Percentiles rank a stretch among this genome's conserved stretches.
phyloP scores from a whole-genome alignment of 23 red algal genomes.

The Gracilaria gracilis region DNA sequence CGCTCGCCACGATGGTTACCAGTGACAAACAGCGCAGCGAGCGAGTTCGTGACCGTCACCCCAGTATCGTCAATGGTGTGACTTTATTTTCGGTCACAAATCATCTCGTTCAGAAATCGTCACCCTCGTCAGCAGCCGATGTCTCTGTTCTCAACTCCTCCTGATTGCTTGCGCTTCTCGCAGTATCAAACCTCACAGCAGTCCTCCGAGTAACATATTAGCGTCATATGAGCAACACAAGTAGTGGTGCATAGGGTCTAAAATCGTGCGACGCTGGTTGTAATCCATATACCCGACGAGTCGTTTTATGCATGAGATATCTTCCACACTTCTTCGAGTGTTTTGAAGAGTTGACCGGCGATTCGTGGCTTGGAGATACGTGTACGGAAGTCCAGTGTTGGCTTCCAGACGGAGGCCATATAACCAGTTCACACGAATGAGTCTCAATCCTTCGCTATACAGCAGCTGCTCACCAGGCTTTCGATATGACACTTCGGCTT shows the following conservation, averaged over 20 bases:
- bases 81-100: no score
- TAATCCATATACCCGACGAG: constrained; percentile 17
- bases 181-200: neutral
- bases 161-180: neutral
- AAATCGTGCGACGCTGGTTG: neutral
- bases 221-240: neutral
- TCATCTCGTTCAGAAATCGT: no score
- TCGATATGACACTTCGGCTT: neutral
- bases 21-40: no score
- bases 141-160: neutral
- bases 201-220: neutral
- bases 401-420: neutral
- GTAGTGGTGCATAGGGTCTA: neutral
- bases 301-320: constrained; percentile 16
- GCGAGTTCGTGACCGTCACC: no score
- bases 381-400: neutral
- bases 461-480: neutral
- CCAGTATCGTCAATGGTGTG: no score
- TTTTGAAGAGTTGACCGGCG: neutral
- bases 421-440: neutral
- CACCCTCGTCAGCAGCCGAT: no score
- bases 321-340: neutral
- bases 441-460: neutral
- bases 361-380: neutral
- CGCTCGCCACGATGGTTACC: no score